Percentiles rank a stretch among this genome's conserved stretches.
Conservation (phyloP, 306 rosid species). For the Malus asiatica region DNA sequence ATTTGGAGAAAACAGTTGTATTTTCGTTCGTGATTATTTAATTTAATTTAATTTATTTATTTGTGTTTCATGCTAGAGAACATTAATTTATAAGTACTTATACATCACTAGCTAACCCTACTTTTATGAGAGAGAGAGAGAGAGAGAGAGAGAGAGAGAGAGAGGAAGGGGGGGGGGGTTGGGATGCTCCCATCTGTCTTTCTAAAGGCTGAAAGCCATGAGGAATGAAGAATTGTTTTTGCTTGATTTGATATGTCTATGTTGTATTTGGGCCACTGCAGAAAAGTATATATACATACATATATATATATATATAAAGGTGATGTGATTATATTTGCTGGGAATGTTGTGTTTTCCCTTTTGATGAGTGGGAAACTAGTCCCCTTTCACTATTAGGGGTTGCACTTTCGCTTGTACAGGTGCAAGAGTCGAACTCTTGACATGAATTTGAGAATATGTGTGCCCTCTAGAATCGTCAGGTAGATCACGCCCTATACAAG, state of each 20-base stretch:
- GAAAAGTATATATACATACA: slow-evolving; percentile 7
- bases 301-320: slow-evolving; percentile 11
- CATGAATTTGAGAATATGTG: not conserved
- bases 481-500: not conserved
- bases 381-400: slow-evolving; percentile 21
- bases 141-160: too few relatives aligned
- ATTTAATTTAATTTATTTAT: not conserved
- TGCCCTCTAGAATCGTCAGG: not conserved
- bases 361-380: slow-evolving; percentile 27
- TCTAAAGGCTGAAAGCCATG: slow-evolving; percentile 54
- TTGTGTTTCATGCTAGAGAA: slow-evolving; percentile 10
- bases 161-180: slow-evolving; percentile 21
- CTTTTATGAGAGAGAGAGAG: slow-evolving; percentile 27
- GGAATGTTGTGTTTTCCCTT: slow-evolving; percentile 43
- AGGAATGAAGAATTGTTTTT: slow-evolving; percentile 45
- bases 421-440: not conserved
- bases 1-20: not conserved
- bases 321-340: slow-evolving; percentile 36
- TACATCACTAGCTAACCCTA: slow-evolving; percentile 37
- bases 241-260: slow-evolving; percentile 61
- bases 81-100: slow-evolving; percentile 12
- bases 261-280: slow-evolving; percentile 44
- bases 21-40: slow-evolving; percentile 5
- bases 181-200: slow-evolving; percentile 54
- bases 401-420: not conserved